Base-by-base conservation (phyloP, 1,139 yeast species). In the Citeromyces hawaiiensis region DNA sequence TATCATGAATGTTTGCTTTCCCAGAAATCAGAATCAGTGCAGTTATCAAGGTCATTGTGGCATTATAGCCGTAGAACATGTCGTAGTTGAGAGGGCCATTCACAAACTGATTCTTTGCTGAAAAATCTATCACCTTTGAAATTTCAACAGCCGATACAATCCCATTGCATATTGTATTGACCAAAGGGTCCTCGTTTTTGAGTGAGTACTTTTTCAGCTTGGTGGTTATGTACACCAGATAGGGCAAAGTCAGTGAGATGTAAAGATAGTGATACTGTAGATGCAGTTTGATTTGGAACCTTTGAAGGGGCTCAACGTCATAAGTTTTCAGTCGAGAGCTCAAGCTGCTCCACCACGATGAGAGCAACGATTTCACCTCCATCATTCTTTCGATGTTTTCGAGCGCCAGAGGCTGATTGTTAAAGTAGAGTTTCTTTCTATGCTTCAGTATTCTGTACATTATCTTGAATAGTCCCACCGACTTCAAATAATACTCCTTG, bases 51-150 rank as follows among this genome's bases (percentile, higher is more conserved):
- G 59, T 59, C 57, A 66, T 53, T 2, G 59, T 56, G 1, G 68
- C 61, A 42, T 59, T 58, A 43, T 66, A 66, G 4, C 61, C 63
- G 45, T 58, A 58, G 47, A 62, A 62, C 33, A 64, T 59, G 42
- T 66, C 70, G 35, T 55, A 54, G 35, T 61, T 59, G 10, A 62
- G 38, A 1, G 66, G 62, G 18, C 70, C 69, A 44, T 61, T 60
- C 44, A 63, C 57, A 42, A 60, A 53, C 0, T 60, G 60, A 14
- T 51, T 49, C 8, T 51, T 46, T 18, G 55, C 51, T 0, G 61
- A 55, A 35, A 53, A 48, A 3, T 55, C 49, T 33, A 61, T 49
- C 4, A 62, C 45, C 38, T 61, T 60, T 0, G 68, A 59, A 4
- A 64, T 56, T 42, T 48, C 49, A 14, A 60, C 48, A 0, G 67